Percentiles rank a stretch among this genome's conserved stretches.
phyloP scores from a whole-genome alignment of 2,329 filamentous ascomycete species.

The Claviceps humidiphila region DNA sequence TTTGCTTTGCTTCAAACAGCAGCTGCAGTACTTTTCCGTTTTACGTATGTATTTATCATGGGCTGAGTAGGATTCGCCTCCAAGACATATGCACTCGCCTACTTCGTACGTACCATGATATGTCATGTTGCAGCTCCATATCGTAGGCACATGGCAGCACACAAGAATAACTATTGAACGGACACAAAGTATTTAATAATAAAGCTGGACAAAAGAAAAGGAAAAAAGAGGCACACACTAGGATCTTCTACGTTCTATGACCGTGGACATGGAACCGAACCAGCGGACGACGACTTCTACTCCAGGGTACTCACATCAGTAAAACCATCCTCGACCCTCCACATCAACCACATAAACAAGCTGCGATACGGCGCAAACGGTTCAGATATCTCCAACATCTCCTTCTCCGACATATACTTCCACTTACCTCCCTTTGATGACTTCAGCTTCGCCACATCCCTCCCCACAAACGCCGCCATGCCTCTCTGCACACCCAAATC shows the following conservation, averaged over 20 bases:
- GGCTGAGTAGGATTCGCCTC: no score
- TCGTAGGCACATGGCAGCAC: no score
- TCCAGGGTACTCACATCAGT: slow-evolving; percentile 57
- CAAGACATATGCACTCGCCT: no score
- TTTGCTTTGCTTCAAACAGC: no score
- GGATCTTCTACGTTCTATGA: background rate
- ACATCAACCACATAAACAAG: slow-evolving; percentile 98
- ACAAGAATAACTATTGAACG: no score
- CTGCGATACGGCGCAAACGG: slow-evolving; percentile 79
- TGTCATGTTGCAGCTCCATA: no score
- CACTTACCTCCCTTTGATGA: slow-evolving; percentile 64
- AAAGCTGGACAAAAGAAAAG: background rate
- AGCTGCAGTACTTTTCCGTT: no score
- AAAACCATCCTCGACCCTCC: slow-evolving; percentile 55
- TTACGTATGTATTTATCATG: no score
- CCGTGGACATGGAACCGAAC: background rate
- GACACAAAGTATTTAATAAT: no score
- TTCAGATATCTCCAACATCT: slow-evolving; percentile 74
- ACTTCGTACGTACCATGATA: no score
- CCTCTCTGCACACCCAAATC: slow-evolving; percentile 91
- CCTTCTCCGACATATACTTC: slow-evolving; percentile 93
- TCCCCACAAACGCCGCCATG: slow-evolving; percentile 77
- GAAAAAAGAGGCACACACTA: no score
- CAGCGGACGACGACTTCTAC: slow-evolving; percentile 7
- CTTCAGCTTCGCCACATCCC: slow-evolving; percentile 75